A percentile compares a stretch with the other conserved stretches of the same genome.
These are phyloP conservation scores for Ustilago curta DNA, from an alignment of 1,284 basidiomycete species.

Conservation along the genomic window DNA sequence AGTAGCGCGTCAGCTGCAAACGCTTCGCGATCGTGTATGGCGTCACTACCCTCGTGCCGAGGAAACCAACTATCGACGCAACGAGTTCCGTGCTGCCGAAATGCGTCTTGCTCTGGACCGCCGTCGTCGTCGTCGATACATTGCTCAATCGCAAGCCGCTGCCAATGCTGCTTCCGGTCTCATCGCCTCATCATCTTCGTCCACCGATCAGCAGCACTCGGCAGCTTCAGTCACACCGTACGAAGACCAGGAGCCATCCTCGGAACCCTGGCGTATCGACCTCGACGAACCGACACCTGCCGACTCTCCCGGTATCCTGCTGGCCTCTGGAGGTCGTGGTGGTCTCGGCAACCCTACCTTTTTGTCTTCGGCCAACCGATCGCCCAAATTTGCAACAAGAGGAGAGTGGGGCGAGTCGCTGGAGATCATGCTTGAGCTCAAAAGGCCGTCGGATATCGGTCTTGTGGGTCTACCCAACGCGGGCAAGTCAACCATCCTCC, in stretches of 20 bases:
- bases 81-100: slow-evolving; percentile 60
- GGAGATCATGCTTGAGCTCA: slow-evolving; percentile 90
- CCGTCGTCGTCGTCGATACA: slow-evolving; percentile 36
- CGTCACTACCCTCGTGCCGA: slow-evolving; percentile 66
- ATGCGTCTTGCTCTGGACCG: slow-evolving; percentile 58
- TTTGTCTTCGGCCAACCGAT: slow-evolving; percentile 72
- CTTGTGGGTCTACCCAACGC: slow-evolving; percentile 97
- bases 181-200: slow-evolving; percentile 1
- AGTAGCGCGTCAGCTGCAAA: slow-evolving; percentile 40
- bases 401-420: slow-evolving; percentile 85
- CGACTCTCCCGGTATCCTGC: slow-evolving; percentile 54
- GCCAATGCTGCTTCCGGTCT: slow-evolving; percentile 8
- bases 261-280: slow-evolving; percentile 54
- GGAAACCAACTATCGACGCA: slow-evolving; percentile 61
- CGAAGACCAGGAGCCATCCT: slow-evolving; percentile 24
- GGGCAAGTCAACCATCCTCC: slow-evolving; percentile 80
- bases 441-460: slow-evolving; percentile 91
- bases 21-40: slow-evolving; percentile 62
- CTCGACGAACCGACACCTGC: slow-evolving; percentile 57
- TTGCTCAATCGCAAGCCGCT: slow-evolving; percentile 22
- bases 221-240: slow-evolving; percentile 47
- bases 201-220: slow-evolving; percentile 32
- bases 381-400: slow-evolving; percentile 71
- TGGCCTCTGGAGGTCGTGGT: slow-evolving; percentile 79
- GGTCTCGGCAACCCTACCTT: slow-evolving; percentile 94